Evolutionary conservation across 495 filamentous ascomycete species (phyloP).

Genomic region (Neurospora tetrasperma): DNA sequence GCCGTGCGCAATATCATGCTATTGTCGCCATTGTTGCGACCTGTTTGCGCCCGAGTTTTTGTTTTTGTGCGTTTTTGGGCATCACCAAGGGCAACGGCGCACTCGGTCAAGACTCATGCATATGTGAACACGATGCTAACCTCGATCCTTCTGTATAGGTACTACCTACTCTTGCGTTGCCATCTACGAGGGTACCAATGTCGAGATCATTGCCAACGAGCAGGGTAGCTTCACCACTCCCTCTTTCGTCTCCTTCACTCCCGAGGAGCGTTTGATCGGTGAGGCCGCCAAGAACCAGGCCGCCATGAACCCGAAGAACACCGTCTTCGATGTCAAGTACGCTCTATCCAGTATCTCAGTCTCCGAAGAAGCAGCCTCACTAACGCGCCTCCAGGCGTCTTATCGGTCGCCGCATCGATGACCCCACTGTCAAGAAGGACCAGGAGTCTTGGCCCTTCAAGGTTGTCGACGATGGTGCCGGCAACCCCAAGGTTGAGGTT

Average conservation of each 20-base stretch:
- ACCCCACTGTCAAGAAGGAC: constrained; percentile 96
- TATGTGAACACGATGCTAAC: neutral
- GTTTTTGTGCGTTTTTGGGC: neutral
- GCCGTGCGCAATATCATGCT: neutral
- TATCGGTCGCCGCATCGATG: constrained; percentile 88
- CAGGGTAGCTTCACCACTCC: constrained; percentile 98
- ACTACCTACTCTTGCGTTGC: constrained; percentile 99
- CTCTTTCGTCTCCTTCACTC: constrained; percentile 97
- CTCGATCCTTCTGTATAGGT: constrained; percentile 39
- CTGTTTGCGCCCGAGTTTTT: neutral
- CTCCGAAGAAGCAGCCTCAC: neutral
- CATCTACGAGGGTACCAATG: constrained; percentile 97
- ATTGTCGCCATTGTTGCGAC: neutral
- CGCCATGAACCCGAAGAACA: constrained; percentile 96
- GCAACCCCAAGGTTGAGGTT: constrained; percentile 87
- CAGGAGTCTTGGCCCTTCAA: constrained; percentile 98
- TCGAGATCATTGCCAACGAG: constrained; percentile 99
- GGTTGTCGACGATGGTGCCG: constrained; percentile 69
- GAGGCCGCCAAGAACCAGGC: constrained; percentile 99
- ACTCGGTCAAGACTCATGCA: constrained; percentile 4
- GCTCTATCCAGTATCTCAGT: neutral
- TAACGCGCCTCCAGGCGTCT: constrained; percentile 54
- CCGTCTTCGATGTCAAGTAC: constrained; percentile 94
- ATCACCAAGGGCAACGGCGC: constrained; percentile 1
- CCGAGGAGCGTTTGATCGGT: constrained; percentile 95